These are phyloP conservation scores for Pichia sp. DNA, from an alignment of 1,139 yeast species.

Conservation along the genomic window DNA sequence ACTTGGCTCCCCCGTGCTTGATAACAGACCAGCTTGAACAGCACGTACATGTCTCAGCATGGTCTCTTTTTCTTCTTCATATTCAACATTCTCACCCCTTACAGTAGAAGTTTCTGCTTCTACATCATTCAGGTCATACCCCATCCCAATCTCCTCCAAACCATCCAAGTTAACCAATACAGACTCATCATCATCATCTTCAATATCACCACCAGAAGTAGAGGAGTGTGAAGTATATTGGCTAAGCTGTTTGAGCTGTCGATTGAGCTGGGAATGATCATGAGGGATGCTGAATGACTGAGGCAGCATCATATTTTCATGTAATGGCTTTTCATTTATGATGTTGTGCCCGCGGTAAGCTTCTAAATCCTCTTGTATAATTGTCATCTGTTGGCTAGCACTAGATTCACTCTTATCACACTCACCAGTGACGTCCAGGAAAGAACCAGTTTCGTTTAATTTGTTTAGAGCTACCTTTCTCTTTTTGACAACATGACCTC, in stretches of 20 bases:
- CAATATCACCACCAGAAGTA: constrained; percentile 11
- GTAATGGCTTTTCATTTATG: background rate
- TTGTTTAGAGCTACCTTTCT: too few species aligned
- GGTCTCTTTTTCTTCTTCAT: constrained; percentile 15
- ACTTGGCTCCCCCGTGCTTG: constrained; percentile 8
- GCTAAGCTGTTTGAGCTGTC: constrained; percentile 27
- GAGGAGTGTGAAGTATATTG: constrained; percentile 20
- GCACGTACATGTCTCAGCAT: constrained; percentile 16
- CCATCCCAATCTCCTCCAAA: constrained; percentile 11
- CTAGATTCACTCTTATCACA: background rate
- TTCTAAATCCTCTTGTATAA: background rate
- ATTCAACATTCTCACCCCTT: constrained; percentile 4
- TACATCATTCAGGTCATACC: constrained; percentile 8
- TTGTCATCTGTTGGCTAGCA: too few species aligned
- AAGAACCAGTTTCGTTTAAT: too few species aligned
- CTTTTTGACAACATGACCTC: too few species aligned
- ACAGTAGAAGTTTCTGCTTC: constrained; percentile 1
- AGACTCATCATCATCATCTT: constrained; percentile 10
- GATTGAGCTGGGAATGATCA: constrained; percentile 30
- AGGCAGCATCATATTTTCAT: constrained; percentile 6
- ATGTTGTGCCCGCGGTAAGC: background rate
- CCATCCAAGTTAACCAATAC: constrained; percentile 15
- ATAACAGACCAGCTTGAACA: constrained; percentile 12
- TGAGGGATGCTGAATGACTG: constrained; percentile 12
- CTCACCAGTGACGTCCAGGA: background rate